Conservation (phyloP, 1,139 yeast species). For the Debaryomyces sp. region DNA sequence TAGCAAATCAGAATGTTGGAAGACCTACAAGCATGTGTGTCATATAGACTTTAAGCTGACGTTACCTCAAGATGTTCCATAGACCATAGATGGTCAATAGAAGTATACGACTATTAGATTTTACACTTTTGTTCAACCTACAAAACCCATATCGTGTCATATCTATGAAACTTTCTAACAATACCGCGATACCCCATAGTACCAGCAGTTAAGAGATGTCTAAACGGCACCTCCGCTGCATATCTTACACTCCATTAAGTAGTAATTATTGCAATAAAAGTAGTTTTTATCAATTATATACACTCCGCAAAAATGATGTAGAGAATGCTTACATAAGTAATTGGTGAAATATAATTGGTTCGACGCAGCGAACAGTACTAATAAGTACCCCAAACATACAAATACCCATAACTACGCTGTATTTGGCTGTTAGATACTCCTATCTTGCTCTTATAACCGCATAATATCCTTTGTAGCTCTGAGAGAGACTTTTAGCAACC, state of each 20-base stretch:
- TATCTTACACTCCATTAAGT: background rate
- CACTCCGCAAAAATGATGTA: background rate
- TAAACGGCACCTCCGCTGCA: background rate
- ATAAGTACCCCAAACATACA: background rate
- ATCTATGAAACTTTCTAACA: background rate
- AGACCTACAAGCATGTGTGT: too few species aligned
- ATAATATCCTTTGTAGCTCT: background rate
- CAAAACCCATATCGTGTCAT: background rate
- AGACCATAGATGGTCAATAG: too few species aligned
- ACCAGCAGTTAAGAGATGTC: background rate
- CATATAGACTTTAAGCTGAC: too few species aligned
- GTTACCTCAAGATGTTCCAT: too few species aligned
- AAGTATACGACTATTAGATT: too few species aligned
- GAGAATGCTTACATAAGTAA: slow-evolving; percentile 11
- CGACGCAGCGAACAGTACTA: background rate
- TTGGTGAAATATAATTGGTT: slow-evolving; percentile 12
- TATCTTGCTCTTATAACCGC: background rate
- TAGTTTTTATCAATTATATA: background rate
- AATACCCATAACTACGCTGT: background rate
- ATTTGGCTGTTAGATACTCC: background rate
- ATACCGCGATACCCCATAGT: background rate
- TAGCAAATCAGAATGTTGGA: background rate
- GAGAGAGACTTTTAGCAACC: background rate
- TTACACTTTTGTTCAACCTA: too few species aligned
- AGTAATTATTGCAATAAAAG: background rate